Evolutionary conservation across 83 land plant genomes (phyloP), one percentile per base, ranked within the genome.

Genomic region (Diphasiastrum complanatum): DNA sequence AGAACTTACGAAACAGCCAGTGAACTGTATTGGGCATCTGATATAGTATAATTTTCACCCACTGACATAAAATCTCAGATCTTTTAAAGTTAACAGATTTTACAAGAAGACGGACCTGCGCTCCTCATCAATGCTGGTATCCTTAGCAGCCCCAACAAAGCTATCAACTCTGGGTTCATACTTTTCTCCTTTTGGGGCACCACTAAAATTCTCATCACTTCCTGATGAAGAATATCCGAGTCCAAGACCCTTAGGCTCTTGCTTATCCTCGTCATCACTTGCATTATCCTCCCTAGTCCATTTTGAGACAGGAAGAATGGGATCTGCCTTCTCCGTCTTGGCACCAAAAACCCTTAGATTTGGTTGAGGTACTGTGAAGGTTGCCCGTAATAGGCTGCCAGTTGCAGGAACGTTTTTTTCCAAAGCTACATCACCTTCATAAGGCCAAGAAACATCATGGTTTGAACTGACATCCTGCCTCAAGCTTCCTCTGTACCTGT

Each of bases 221-320:
- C 87, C 97, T 67, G 90, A 88, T 60, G 95, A 85, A 35, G 97
- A 95, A 64, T 89, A 89, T 34, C 86, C 77, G 51, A 86, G 63
- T 4, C 82, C 96, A 23, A 89, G 63, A 19, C 80, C 86, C 52
- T 64, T 66, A 2, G 14, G 51, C 37, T 62, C 79, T 31, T 65
- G 66, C 45, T 72, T 79, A 25, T 78, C 81, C 52, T 87, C 96
- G 57, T 79, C 79, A 65, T 95, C 93, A 64, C 85, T 86, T 5
- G 62, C 87, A 69, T 78, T 85, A 67, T 95, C 99, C 38, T 95
- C 99, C 22, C 86, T 65, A 19, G 86, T 79, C 99, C 99, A 95
- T 57, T 95, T 95, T 34, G 99, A 95, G 53, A 78, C 80, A 27
- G 93, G 95, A 52, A 95, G 65, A 47, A 82, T 76, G 37, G 85